Percentiles rank a stretch among this genome's conserved stretches.
These are phyloP conservation scores for Marchantia polymorpha DNA, from an alignment of 225 moss, liverwort and hornwort genomes.

Conservation along the genomic window DNA sequence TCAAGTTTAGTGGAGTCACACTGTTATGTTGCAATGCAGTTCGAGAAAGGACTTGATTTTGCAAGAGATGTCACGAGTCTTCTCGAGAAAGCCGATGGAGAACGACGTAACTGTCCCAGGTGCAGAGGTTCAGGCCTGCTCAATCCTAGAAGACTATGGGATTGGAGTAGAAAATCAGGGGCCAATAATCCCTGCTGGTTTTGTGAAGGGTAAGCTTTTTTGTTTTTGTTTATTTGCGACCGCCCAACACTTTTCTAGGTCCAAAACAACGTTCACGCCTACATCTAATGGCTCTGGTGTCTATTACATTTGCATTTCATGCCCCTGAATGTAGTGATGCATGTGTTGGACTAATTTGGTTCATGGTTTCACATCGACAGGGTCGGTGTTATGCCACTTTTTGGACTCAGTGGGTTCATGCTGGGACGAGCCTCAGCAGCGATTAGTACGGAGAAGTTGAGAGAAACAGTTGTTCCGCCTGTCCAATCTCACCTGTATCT, in stretches of 20 bases:
- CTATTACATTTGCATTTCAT: neutral
- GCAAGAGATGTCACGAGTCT: constrained; percentile 39
- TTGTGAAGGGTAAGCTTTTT: constrained; percentile 61
- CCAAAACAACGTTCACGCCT: neutral
- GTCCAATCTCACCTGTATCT: constrained; percentile 35
- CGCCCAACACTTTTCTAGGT: neutral
- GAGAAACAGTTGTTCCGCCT: constrained; percentile 18
- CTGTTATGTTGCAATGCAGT: constrained; percentile 32
- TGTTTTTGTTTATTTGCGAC: neutral
- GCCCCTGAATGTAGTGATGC: neutral
- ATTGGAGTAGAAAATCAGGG: constrained; percentile 31
- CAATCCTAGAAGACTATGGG: constrained; percentile 30
- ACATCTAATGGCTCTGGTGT: neutral
- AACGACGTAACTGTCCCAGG: constrained; percentile 59
- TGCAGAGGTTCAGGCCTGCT: constrained; percentile 62
- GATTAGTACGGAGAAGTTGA: constrained; percentile 33
- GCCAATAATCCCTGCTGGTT: constrained; percentile 61
- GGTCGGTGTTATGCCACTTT: constrained; percentile 60
- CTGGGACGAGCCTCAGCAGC: constrained; percentile 52
- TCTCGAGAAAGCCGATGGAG: constrained; percentile 43
- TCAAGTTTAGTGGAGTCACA: too few species aligned
- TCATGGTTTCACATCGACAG: constrained; percentile 29
- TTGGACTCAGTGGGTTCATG: constrained; percentile 55
- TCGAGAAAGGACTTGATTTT: constrained; percentile 43
- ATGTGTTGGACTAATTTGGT: neutral